These are phyloP conservation scores for Rosa hybrid DNA, from an alignment of 331 rosid genomes.

Conservation along the genomic window DNA sequence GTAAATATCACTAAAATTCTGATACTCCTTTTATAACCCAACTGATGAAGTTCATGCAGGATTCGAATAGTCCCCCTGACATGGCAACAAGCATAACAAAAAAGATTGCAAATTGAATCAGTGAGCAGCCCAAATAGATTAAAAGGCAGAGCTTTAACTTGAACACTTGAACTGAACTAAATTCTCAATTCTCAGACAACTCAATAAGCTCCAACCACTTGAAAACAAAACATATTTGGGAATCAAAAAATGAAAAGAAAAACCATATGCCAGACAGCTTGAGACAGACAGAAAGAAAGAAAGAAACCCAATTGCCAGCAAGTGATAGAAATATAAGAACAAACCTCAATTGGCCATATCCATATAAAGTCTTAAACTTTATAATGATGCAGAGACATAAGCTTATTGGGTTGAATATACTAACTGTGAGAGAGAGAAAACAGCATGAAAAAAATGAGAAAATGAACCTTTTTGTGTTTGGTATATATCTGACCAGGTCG, in stretches of 20 bases:
- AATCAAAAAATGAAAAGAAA: slow-evolving; percentile 14
- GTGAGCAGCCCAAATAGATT: background rate
- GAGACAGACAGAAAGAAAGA: background rate
- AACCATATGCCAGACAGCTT: slow-evolving; percentile 15
- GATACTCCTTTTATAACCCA: slow-evolving; percentile 30
- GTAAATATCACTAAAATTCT: slow-evolving; percentile 27
- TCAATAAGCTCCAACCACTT: slow-evolving; percentile 4
- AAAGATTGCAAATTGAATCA: slow-evolving; percentile 13
- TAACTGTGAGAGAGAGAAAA: background rate
- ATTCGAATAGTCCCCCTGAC: slow-evolving; percentile 30
- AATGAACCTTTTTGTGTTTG: slow-evolving; percentile 5
- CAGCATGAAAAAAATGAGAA: background rate
- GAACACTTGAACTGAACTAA: background rate
- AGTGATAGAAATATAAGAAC: slow-evolving; percentile 10
- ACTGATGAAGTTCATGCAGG: slow-evolving; percentile 10
- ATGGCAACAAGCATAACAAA: slow-evolving; percentile 19
- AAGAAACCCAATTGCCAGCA: slow-evolving; percentile 24
- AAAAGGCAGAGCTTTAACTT: background rate
- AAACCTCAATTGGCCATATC: slow-evolving; percentile 10
- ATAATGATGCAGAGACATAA: slow-evolving; percentile 1
- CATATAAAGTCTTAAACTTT: slow-evolving; percentile 14
- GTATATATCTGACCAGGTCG: slow-evolving; percentile 44
- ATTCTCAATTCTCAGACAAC: background rate
- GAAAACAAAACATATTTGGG: background rate
- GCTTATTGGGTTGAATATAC: background rate